Evolutionary conservation across 768 basidiomycete genomes (phyloP).

Genomic region (Dioszegia hungarica): DNA sequence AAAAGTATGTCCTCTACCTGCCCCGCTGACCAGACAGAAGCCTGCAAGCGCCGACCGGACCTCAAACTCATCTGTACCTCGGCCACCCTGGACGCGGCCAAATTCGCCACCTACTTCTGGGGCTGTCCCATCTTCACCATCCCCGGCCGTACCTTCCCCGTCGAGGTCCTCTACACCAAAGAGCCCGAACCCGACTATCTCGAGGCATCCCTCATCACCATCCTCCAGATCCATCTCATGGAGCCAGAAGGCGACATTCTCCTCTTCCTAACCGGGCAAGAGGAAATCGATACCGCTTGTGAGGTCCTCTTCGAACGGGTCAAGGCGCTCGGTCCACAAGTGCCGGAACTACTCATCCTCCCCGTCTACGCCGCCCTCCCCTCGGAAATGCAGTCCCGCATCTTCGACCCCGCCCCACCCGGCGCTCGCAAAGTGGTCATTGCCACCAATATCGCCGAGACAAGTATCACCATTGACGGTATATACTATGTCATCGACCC

Average conservation of each 20-base stretch:
- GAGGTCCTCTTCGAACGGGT: conserved; percentile 97
- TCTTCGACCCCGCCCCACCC: conserved; percentile 96
- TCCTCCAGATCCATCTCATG: conserved; percentile 98
- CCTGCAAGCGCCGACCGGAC: conserved; percentile 87
- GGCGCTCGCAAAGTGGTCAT: conserved; percentile 98
- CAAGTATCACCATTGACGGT: conserved; percentile 93
- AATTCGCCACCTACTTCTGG: conserved; percentile 99
- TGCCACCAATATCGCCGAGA: conserved; percentile 99
- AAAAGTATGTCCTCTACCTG: conserved; percentile 59
- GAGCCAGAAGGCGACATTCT: conserved; percentile 95
- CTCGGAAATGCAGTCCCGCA: conserved; percentile 94
- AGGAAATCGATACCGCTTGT: conserved; percentile 96
- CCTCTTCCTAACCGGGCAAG: conserved; percentile 95
- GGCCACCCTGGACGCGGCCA: conserved; percentile 97
- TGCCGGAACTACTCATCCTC: conserved; percentile 91
- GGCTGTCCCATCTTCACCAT: conserved; percentile 99
- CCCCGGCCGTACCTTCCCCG: conserved; percentile 98
- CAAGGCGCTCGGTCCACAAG: conserved; percentile 97
- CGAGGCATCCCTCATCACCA: conserved; percentile 94
- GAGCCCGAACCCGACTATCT: conserved; percentile 97
- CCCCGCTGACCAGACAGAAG: conserved; percentile 58
- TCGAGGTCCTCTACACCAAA: conserved; percentile 96
- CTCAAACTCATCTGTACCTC: conserved; percentile 98
- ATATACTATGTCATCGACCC: conserved; percentile 99
- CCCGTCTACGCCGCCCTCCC: conserved; percentile 98